phyloP scores from a whole-genome alignment of 129 eudicot genomes.

The Flaveria sonorensis region DNA sequence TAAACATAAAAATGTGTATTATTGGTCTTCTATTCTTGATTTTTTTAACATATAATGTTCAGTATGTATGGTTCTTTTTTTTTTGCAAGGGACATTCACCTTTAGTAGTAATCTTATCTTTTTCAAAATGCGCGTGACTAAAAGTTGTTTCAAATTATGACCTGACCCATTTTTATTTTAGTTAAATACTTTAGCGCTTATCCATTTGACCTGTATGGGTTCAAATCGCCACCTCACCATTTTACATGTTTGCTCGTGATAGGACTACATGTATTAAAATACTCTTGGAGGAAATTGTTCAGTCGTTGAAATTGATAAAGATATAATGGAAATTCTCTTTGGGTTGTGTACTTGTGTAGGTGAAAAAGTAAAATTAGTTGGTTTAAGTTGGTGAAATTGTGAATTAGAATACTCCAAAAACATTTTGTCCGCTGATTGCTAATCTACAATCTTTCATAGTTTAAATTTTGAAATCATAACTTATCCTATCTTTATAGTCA shows the following conservation, averaged over 20 bases:
- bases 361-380: no score
- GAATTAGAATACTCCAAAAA: no score
- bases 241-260: slow-evolving; percentile 72
- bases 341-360: no score
- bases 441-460: no score
- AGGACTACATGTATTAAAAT: slow-evolving; percentile 86
- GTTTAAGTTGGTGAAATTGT: no score
- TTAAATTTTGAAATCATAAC: no score
- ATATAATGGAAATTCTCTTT: slow-evolving; percentile 77
- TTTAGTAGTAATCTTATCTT: background rate
- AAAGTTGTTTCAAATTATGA: background rate
- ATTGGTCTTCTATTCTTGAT: no score
- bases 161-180: no score
- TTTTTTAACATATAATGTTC: background rate
- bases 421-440: no score
- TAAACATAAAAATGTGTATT: background rate
- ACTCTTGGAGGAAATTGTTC: slow-evolving; percentile 90
- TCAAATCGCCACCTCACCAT: background rate
- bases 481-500: no score
- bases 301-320: no score
- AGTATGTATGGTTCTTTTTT: background rate
- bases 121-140: background rate
- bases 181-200: background rate
- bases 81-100: no score
- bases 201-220: background rate